Conservation (phyloP, 2,329 filamentous ascomycete species). For the Pezicula neosporulosa region DNA sequence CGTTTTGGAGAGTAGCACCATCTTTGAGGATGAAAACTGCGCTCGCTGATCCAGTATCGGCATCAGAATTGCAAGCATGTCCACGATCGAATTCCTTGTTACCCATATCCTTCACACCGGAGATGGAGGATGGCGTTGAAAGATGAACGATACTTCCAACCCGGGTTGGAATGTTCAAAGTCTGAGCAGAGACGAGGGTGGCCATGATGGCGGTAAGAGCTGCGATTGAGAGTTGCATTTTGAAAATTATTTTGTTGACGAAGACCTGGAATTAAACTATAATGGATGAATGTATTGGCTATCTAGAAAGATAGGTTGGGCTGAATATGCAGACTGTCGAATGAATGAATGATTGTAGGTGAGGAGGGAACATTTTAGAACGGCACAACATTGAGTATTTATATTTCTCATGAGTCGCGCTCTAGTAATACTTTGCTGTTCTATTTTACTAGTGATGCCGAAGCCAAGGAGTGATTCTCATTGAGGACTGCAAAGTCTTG, state of each 20-base stretch:
- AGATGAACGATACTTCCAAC: constrained; percentile 11
- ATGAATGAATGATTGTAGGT: too few relatives aligned
- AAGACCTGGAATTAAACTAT: too few relatives aligned
- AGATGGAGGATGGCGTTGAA: constrained; percentile 7
- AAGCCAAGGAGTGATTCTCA: too few relatives aligned
- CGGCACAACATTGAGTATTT: too few relatives aligned
- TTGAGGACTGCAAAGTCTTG: too few relatives aligned
- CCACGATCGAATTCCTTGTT: constrained; percentile 21
- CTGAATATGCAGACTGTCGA: too few relatives aligned
- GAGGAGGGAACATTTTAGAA: too few relatives aligned
- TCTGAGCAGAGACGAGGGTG: constrained; percentile 13
- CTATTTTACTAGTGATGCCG: too few relatives aligned
- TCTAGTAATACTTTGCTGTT: too few relatives aligned
- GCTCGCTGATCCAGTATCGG: constrained; percentile 20
- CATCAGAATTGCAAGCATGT: constrained; percentile 15
- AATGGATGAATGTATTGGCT: too few relatives aligned
- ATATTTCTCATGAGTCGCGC: too few relatives aligned
- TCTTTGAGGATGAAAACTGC: constrained; percentile 50
- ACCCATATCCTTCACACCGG: constrained; percentile 13
- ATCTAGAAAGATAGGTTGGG: too few relatives aligned
- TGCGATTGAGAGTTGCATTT: constrained; percentile 16
- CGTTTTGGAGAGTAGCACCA: constrained; percentile 47
- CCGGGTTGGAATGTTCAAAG: constrained; percentile 16
- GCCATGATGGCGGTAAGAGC: constrained; percentile 14
- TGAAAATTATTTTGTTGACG: constrained; percentile 2